These are phyloP conservation scores for Xerocomus spinulosus DNA, from an alignment of 768 basidiomycete species.

Conservation along the genomic window DNA sequence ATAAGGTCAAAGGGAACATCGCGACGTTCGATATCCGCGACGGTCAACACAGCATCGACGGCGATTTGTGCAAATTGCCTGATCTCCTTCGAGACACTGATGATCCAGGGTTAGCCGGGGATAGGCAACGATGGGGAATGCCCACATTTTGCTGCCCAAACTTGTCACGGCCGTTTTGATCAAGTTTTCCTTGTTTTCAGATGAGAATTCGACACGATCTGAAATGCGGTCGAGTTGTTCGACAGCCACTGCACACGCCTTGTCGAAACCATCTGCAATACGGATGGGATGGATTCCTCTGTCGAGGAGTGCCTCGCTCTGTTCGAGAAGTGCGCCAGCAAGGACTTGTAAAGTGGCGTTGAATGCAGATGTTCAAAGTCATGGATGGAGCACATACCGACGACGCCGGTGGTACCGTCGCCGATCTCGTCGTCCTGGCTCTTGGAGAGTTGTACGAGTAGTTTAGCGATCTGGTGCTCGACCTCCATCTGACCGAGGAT, in stretches of 20 bases:
- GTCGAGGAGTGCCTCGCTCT: conserved; percentile 94
- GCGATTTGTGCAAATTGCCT: conserved; percentile 96
- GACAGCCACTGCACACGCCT: conserved; percentile 86
- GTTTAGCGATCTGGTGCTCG: conserved; percentile 97
- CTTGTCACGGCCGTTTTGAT: conserved; percentile 94
- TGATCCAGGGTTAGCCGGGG: conserved; percentile 2
- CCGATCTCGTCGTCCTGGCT: conserved; percentile 99
- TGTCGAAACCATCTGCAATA: conserved; percentile 98
- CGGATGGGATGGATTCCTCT: conserved; percentile 98
- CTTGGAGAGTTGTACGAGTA: conserved; percentile 93
- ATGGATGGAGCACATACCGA: conserved; percentile 58
- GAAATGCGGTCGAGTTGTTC: conserved; percentile 87
- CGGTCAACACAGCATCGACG: conserved; percentile 91
- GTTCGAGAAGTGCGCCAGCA: conserved; percentile 94
- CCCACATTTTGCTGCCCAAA: conserved; percentile 95
- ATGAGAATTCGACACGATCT: conserved; percentile 83
- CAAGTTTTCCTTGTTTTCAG: conserved; percentile 78
- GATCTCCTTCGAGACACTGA: conserved; percentile 94
- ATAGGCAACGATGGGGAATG: background rate
- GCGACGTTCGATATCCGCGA: conserved; percentile 90
- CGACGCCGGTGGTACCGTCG: conserved; percentile 98
- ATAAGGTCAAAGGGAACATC: conserved; percentile 98
- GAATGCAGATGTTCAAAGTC: conserved; percentile 3
- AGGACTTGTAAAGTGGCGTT: conserved; percentile 57
- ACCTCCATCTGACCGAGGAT: conserved; percentile 99